Evolutionary conservation across 371 early-diverging fungal species (phyloP), one percentile per base, ranked within the genome.

Genomic region (Conidiobolus incongruus): DNA sequence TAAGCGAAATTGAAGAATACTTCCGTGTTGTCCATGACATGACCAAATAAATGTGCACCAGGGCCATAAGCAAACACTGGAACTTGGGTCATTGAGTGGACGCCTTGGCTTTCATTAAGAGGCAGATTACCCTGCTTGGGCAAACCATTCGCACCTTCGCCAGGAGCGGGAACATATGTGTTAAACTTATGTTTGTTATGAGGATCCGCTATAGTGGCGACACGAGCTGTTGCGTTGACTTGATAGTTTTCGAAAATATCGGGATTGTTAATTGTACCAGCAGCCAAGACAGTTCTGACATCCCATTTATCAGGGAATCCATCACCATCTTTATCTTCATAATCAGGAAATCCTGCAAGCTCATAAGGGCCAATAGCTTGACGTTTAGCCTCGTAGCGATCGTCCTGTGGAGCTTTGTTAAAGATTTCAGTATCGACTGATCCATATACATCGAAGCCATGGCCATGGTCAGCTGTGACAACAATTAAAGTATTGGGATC

Each of bases 401-500:
- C 13, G 13, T 30, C 31, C 31, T 30, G 6, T 8, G 34, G 8
- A 43, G 48, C 52, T 0, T 47, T 47, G 51, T 52, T 56, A 52
- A 56, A 52, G 49, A 54, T 48, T 42, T 49, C 40, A 36, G 52
- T 53, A 51, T 76, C 79, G 35, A 79, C 72, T 24, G 75, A 61
- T 11, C 77, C 79, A 56, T 62, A 75, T 46, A 75, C 72, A 48
- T 76, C 79, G 53, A 66, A 79, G 23, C 59, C 68, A 44, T 79
- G 79, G 26, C 65, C 56, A 46, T 79, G 79, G 47, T 79, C 79
- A 33, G 77, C 74, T 28, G 79, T 79, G 42, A 74, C 60, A 36
- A 75, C 46, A 52, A 79, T 71, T 47, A 70, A 55, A 34, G 79
- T 79, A 48, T 74, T 63, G 49, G 67, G 66, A 40, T 65, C 67